Base-by-base conservation (phyloP, 225 moss, liverwort and hornwort genomes). In the Sphagnum tenellum region DNA sequence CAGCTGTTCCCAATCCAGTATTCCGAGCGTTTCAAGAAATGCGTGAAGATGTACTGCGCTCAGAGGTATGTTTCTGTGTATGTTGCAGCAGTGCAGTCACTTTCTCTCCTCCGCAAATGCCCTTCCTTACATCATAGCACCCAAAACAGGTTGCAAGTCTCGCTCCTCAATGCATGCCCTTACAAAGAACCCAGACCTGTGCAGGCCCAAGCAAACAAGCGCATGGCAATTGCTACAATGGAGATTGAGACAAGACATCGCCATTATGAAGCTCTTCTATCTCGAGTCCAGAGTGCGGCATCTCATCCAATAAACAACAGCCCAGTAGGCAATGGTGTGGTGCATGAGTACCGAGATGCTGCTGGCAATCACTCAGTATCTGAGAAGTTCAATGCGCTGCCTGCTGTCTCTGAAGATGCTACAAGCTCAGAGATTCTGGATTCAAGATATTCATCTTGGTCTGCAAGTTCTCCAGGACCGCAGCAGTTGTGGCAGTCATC, bases 231-330 rank as follows among this genome's bases (percentile, higher is more conserved):
- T 61, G 68, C 77, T 48, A 73, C 81, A 8, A 64, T 73, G 67
- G 87, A 83, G 64, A 47, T 83, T 57, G 94, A 84, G 60, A 87
- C 91, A n/a, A 82, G 80, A 66, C 91, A 94, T 61, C 74, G 78
- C 48, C 55, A 72, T 8, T 94, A 79, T 68, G 87, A 91, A 11
- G 60, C 56, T 9, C 78, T 89, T 59, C 66, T 91, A 62, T 72
- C 78, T 58, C 77, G 2, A 66, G 80, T 73, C 3, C 54, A 74
- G 69, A 69, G 47, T 73, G 80, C 84, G 62, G 78, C 71, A 50
- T 66, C 67, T 49, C 81, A 78, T 81, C 76, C 78, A 6, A 48
- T 81, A 49, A 69, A 73, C 61, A 81, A 76, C 65, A 78, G 4
- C 48, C 64, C 81, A 44, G 75, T 81, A 56, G 77, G 65, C 50